Evolutionary conservation across 192 early-diverging fungal species (phyloP), one percentile per base, ranked within the genome.

Genomic region (Backusella macrospora): DNA sequence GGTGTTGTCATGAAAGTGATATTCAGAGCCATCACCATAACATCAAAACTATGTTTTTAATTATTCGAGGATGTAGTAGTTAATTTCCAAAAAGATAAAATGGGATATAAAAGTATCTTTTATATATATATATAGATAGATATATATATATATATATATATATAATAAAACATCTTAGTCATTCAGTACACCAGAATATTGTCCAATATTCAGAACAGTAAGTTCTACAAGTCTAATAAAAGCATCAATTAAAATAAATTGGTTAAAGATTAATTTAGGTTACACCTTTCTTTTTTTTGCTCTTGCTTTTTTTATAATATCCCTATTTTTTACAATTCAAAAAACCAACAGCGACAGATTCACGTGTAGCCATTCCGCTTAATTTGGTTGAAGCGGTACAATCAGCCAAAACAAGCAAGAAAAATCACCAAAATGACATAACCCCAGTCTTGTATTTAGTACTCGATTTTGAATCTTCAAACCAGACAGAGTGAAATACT

Each of bases 131-230:
- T 34, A 70, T 70, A 18, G 23, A 43, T 55, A 38, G 23, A 63
- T 37, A 16, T 26, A 10, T 63, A 63, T 37, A 37, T 6, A 65
- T 18, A 40, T 16, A 40, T 46, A 10, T 23, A 55, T 55, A 5
- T 47, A 47, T 16, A 47, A 47, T 18, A 18, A 52, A 52, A 23
- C 74, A 81, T 75, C 64, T 67, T 77, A 75, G 68, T 88, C 88
- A 52, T 92, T 90, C 64, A 98, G 91, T 23, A 98, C 93, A 8
- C 89, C 88, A 1, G 95, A 93, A 44, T 93, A 83, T 71, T 92
- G 84, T 12, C 97, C 96, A 70, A 99, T 90, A 81, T 99, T 99
- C 8, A 99, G 87, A 39, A 99, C 95, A 70, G 98, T 97, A 7
- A 99, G 84, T 79, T 99, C 97, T 21, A 99, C 95, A 37, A 99